Base-by-base conservation (phyloP, 148 eudicot species). In the Selenicereus undatus region DNA sequence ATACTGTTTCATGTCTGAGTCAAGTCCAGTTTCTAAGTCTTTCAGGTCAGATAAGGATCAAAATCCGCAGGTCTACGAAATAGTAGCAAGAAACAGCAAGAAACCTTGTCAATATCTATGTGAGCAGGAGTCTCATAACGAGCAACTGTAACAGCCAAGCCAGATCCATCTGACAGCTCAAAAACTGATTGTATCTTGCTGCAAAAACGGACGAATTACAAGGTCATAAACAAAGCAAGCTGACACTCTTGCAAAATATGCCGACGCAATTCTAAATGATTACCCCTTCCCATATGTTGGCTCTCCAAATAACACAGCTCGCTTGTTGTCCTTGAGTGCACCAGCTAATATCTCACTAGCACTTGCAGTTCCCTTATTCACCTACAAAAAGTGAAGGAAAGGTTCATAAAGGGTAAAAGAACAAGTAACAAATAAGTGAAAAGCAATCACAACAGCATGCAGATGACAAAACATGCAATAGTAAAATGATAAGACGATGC, bases 301-400 rank as follows among this genome's bases (percentile, higher is more conserved):
- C 85, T 97, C 99, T 79, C 99, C 97, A 78, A 86, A 88, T 22
- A 97, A 86, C 45, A 94, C 88, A 35, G 99, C 99, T 58, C 99
- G 97, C 76, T 94, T 97, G 69, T 97, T 97, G 84, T 97, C 99
- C 87, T 97, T 94, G 69, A 97, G 81, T 48, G 99, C 99, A 87
- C 99, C 98, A 6, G 99, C 99, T 84, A 94, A 86, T 81, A 97
- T 94, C 85, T 97, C 99, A 78, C 99, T 94, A 56, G 99, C 99
- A 90, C 99, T 97, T 45, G 99, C 98, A 81, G 99, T 97, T 81
- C 99, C 99, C 90, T 90, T 97, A 70, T 97, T 97, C 81, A 97
- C 99, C 98, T 94, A 45, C 29, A 24, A 7, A n/a, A 78, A 64
- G n/a, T 7, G 22, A 9, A 21, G 36, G 1, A 64, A 69, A 30